A percentile compares a stretch with the other conserved stretches of the same genome.
Evolutionary conservation across 768 basidiomycete genomes (phyloP).

Genomic region (Trametes sanguinea): DNA sequence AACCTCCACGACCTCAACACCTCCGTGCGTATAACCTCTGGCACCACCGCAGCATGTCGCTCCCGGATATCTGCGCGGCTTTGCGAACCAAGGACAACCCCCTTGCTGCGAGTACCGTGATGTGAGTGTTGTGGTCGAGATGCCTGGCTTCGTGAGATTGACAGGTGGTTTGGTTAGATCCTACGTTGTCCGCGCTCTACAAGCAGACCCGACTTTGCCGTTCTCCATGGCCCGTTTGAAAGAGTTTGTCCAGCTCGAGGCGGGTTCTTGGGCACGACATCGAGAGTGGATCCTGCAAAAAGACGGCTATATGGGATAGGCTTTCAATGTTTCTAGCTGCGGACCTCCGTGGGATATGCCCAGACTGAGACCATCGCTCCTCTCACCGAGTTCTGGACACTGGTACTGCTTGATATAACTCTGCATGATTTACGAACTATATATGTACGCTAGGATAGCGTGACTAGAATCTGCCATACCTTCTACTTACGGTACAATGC

Average conservation of each 20-base stretch:
- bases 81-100: slow-evolving; percentile 42
- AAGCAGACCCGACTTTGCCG: slow-evolving; percentile 40
- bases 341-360: no score
- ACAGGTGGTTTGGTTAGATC: slow-evolving; percentile 33
- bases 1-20: slow-evolving; percentile 32
- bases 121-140: slow-evolving; percentile 35
- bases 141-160: not conserved
- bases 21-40: slow-evolving; percentile 49
- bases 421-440: no score
- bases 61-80: slow-evolving; percentile 42
- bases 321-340: no score
- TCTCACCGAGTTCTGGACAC: no score
- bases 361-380: no score
- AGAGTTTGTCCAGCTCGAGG: slow-evolving; percentile 42
- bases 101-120: slow-evolving; percentile 48
- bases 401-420: no score
- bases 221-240: slow-evolving; percentile 39
- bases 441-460: no score
- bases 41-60: slow-evolving; percentile 38
- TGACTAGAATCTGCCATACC: no score
- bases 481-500: no score
- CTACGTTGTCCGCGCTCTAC: slow-evolving; percentile 45
- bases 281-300: slow-evolving; percentile 37
- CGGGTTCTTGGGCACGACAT: slow-evolving; percentile 45
- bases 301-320: slow-evolving; percentile 12